Base-by-base conservation (phyloP, 257 asterid species). In the Primulina eburnea region DNA sequence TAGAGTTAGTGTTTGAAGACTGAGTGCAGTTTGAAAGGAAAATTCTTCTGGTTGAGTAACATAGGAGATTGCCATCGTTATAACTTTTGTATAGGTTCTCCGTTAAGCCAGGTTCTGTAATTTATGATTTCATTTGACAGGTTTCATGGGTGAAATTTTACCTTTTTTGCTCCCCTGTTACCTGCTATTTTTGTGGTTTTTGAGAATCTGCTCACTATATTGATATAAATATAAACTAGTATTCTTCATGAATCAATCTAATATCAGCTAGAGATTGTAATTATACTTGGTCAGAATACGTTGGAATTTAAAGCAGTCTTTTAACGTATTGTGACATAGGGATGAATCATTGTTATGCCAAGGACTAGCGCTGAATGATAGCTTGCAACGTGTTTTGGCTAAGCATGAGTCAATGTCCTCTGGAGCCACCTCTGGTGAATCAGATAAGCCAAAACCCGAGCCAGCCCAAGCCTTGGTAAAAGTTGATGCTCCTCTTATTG, bases 351-450 rank as follows among this genome's bases (percentile, higher is more conserved):
- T 94, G 59, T 81, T 94, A 74, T 82, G 96, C 83, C 97, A 91
- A 83, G 99, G 97, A 72, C 84, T 94, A 77, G 83, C 97, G 18
- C 82, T 91, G 73, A 94, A 91, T 76, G 98, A 94, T 77, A 98
- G 89, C 80, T 82, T 94, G 84, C 97, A 94, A 73, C 96, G 95
- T 53, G 91, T 88, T 72, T 76, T 94, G 60, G 96, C 97, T 75
- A 94, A 87, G 80, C 97, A 94, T 66, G 99, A 94, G 74, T 77
- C 97, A 66, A 76, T 89, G 77, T 74, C 97, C 55, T 86, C 99
- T 0, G 97, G 97, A 77, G 79, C 76, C 72, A 61, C 77, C 52
- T 38, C 88, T 64, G 69, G 74, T 79, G 85, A 66, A 77, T 52
- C 71, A 50, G 95, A 82, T 74, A 88, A 85, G 79, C 75, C 87